Conservation (phyloP, 192 early-diverging fungal species). For the Podila horticola region DNA sequence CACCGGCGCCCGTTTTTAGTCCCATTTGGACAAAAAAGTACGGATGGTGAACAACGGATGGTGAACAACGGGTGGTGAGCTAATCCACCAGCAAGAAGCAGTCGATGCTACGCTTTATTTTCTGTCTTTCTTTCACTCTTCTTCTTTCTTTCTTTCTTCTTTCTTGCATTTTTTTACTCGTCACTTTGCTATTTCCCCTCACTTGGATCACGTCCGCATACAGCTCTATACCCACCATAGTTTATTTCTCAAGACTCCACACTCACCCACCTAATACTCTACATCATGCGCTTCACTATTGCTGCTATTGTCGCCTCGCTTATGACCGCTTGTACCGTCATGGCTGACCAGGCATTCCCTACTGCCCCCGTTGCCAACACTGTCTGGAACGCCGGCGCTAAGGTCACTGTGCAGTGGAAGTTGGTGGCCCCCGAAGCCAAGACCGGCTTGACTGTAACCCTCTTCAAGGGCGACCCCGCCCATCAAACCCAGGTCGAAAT, state of each 20-base stretch:
- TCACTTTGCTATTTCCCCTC: too few relatives aligned
- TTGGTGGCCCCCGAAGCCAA: constrained; percentile 2
- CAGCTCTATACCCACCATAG: too few relatives aligned
- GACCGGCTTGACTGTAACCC: constrained; percentile 9
- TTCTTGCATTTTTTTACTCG: too few relatives aligned
- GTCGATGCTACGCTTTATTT: too few relatives aligned
- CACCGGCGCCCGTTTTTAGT: not conserved
- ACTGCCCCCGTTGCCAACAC: constrained; percentile 31
- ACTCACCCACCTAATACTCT: too few relatives aligned
- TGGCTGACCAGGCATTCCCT: constrained; percentile 41
- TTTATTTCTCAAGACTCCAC: too few relatives aligned
- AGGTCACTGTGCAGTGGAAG: constrained; percentile 24
- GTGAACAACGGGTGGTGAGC: too few relatives aligned
- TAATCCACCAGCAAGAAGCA: too few relatives aligned
- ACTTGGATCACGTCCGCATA: too few relatives aligned
- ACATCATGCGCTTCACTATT: constrained; percentile 39
- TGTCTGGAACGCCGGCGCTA: constrained; percentile 15
- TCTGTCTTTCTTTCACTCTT: not conserved
- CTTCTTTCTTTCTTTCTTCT: not conserved
- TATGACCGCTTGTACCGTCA: constrained; percentile 13
- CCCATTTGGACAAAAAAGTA: not conserved
- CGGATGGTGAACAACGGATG: too few relatives aligned
- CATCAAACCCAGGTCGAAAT: constrained; percentile 20
- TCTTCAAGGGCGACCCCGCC: constrained; percentile 38
- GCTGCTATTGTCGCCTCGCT: constrained; percentile 17